phyloP scores from a whole-genome alignment of 169 alveolate species.

The Theileria parva region DNA sequence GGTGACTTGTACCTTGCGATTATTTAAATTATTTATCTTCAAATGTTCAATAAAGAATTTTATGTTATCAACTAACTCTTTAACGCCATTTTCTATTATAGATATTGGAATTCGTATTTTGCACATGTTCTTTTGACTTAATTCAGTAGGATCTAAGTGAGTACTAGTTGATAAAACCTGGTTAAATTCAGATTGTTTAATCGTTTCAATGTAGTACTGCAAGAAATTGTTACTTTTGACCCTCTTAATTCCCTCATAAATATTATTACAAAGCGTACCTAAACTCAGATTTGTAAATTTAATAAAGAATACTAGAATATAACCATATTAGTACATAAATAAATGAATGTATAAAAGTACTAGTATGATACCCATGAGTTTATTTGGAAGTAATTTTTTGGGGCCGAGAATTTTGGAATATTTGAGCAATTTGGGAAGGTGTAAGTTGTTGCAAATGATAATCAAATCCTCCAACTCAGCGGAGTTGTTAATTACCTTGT shows the following conservation, averaged over 20 bases:
- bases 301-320: no score
- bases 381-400: conserved; percentile 89
- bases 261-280: conserved; percentile 62
- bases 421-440: conserved; percentile 82
- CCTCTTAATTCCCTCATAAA: conserved; percentile 63
- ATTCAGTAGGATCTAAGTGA: neutral
- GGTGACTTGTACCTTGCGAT: neutral
- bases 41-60: neutral
- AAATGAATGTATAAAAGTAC: neutral
- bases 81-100: neutral
- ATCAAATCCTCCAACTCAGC: conserved; percentile 83
- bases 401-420: conserved; percentile 91
- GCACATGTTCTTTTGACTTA: neutral
- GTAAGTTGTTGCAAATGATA: conserved; percentile 76
- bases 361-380: conserved; percentile 79
- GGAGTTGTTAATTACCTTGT: conserved; percentile 68
- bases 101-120: conserved; percentile 8
- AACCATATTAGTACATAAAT: neutral
- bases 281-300: neutral
- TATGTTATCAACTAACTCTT: neutral
- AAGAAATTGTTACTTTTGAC: conserved; percentile 68
- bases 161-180: neutral
- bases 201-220: conserved; percentile 70
- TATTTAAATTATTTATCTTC: neutral
- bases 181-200: conserved; percentile 28